These are phyloP conservation scores for Casuarina cunninghamiana DNA, from an alignment of 306 rosid species.

Conservation along the genomic window DNA sequence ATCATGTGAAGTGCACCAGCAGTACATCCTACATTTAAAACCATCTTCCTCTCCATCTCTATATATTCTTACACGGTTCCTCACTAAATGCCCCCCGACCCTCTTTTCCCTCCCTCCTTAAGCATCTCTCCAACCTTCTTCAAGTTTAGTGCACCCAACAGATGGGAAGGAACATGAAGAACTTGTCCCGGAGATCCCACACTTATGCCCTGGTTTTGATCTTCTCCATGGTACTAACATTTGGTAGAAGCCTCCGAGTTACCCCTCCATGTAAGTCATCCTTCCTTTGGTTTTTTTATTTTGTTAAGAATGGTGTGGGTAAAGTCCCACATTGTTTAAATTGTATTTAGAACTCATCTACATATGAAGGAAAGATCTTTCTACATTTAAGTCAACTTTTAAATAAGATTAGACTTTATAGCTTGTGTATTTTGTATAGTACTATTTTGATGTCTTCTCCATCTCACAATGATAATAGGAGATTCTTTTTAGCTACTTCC, in stretches of 20 bases:
- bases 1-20: constrained; percentile 80
- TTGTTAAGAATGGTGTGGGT: neutral
- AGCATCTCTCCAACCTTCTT: constrained; percentile 5
- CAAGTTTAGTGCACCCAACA: constrained; percentile 4
- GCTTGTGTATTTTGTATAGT: neutral
- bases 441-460: no score
- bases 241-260: constrained; percentile 44
- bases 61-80: constrained; percentile 1
- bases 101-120: constrained; percentile 1
- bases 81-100: constrained; percentile 20
- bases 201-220: constrained; percentile 35
- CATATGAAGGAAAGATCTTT: no score
- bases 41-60: constrained; percentile 16
- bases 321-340: no score
- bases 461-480: no score
- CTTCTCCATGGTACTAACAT: constrained; percentile 43
- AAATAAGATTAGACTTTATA: no score
- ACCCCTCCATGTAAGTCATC: constrained; percentile 39
- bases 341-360: no score
- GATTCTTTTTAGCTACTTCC: no score
- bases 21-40: constrained; percentile 59
- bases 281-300: neutral
- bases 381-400: no score
- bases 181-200: constrained; percentile 37
- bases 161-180: constrained; percentile 41